Conservation (phyloP, 176 grass and related monocot genomes). For the Thalia dealbata region DNA sequence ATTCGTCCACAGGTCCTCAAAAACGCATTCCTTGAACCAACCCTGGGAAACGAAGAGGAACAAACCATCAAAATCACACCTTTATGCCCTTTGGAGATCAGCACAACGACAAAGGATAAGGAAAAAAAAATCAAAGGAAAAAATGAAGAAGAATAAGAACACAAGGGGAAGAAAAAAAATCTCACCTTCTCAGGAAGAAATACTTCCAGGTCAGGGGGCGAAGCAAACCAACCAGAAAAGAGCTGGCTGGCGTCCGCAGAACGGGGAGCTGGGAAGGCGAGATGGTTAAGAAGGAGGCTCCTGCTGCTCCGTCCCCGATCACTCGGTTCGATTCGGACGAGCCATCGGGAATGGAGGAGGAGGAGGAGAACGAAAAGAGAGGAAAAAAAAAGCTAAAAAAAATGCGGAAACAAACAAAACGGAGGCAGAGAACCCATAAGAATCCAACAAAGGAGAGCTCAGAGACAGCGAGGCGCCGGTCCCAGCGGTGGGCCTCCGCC, state of each 20-base stretch:
- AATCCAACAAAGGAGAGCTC: constrained; percentile 8
- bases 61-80: not conserved
- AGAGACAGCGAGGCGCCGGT: not conserved
- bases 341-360: not conserved
- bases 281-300: not conserved
- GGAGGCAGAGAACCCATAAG: not conserved
- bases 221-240: not conserved
- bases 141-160: not conserved
- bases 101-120: not conserved
- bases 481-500: not conserved
- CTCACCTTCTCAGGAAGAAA: too few species aligned
- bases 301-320: not conserved
- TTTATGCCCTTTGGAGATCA: not conserved
- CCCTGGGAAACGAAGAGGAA: not conserved
- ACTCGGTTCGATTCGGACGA: not conserved
- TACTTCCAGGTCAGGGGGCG: not conserved
- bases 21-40: not conserved
- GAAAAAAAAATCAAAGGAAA: not conserved
- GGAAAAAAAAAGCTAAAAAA: not conserved
- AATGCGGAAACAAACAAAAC: not conserved
- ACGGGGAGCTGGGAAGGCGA: not conserved
- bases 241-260: not conserved
- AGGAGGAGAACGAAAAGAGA: not conserved
- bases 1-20: not conserved
- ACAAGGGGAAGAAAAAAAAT: not conserved